A percentile compares a stretch with the other conserved stretches of the same genome.
These are phyloP conservation scores for Conoideocrella luteorostrata DNA, from an alignment of 2,329 filamentous ascomycete species.

Conservation along the genomic window DNA sequence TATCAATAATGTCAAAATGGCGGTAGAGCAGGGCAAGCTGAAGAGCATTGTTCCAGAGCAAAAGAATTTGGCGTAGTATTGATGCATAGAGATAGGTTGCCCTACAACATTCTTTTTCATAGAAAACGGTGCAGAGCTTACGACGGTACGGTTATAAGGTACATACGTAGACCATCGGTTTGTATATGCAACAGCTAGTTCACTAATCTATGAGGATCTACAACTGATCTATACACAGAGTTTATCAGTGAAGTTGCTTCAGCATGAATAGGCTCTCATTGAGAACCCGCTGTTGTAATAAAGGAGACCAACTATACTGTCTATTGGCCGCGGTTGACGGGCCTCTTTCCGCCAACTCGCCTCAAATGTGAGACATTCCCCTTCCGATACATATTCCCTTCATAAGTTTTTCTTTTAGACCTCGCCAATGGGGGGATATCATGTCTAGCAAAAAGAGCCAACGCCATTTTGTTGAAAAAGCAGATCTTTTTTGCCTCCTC, in stretches of 20 bases:
- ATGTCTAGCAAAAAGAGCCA: conserved; percentile 29
- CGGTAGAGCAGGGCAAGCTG: conserved; percentile 55
- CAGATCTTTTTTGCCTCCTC: conserved; percentile 29
- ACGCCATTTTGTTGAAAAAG: conserved; percentile 36
- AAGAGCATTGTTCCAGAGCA: conserved; percentile 71
- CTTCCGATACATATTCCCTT: background rate
- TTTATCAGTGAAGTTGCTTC: no score
- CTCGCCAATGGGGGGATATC: conserved; percentile 24
- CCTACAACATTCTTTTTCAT: no score
- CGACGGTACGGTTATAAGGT: no score
- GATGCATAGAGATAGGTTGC: no score
- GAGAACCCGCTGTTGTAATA: background rate
- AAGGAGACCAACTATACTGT: conserved; percentile 16
- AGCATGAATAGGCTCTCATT: background rate
- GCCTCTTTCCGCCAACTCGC: conserved; percentile 17
- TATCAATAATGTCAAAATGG: conserved; percentile 61
- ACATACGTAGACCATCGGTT: no score
- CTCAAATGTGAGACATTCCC: conserved; percentile 5
- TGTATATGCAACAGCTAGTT: no score
- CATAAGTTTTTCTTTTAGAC: conserved; percentile 17
- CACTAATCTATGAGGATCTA: no score
- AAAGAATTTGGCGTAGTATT: conserved; percentile 21
- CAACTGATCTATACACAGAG: no score
- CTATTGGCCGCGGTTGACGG: conserved; percentile 38
- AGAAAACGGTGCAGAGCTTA: no score